Conservation (phyloP, 1,284 basidiomycete genomes). For the Cutaneotrichosporon sp. region DNA sequence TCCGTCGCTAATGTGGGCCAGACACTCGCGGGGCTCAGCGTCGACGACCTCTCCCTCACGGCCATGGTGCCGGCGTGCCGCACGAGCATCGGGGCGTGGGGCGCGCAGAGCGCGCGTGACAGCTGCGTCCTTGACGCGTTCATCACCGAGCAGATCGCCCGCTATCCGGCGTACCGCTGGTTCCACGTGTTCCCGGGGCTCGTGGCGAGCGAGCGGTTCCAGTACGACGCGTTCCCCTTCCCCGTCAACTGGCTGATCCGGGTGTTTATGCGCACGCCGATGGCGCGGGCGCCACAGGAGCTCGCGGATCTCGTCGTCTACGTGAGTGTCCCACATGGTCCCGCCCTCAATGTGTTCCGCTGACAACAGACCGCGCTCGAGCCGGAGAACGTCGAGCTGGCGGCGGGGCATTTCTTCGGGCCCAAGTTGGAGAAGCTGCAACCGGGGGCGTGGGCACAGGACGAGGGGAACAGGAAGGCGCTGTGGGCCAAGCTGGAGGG, state of each 20-base stretch:
- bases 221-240: background rate
- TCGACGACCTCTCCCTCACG: conserved; percentile 2
- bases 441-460: background rate
- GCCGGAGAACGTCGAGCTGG: background rate
- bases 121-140: background rate
- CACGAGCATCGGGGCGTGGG: background rate
- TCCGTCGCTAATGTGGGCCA: background rate
- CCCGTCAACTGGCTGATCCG: background rate
- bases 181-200: conserved; percentile 1
- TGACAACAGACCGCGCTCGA: background rate
- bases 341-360: no score
- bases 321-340: no score
- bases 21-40: background rate
- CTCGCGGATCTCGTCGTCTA: background rate
- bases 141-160: background rate
- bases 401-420: background rate
- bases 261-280: background rate
- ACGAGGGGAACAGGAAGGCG: background rate
- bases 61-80: background rate
- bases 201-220: background rate
- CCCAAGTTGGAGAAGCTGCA: background rate
- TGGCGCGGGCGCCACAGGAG: background rate
- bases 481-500: background rate
- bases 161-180: background rate
- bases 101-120: background rate